Conservation (phyloP, 2,329 filamentous ascomycete species). For the Cladorrhinum sp. region DNA sequence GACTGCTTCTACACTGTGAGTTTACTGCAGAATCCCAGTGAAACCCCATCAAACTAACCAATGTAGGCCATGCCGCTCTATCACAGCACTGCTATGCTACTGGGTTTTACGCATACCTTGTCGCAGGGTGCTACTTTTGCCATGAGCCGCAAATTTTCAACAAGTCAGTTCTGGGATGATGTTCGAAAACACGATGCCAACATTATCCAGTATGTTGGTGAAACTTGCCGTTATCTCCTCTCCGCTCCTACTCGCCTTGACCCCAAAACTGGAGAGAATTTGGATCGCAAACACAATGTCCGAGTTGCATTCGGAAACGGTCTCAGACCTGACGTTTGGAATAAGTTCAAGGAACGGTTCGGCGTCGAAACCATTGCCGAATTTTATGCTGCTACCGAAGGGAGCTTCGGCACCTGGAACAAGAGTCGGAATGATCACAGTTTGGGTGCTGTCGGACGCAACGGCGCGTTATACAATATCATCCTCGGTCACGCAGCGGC, state of each 20-base stretch:
- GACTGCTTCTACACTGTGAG: constrained; percentile 75
- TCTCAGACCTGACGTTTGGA: constrained; percentile 81
- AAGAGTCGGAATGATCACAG: constrained; percentile 68
- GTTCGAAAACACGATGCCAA: constrained; percentile 69
- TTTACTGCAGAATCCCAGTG: constrained; percentile 2
- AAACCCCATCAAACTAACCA: constrained; percentile 20
- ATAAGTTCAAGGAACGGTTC: constrained; percentile 77
- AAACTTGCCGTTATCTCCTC: constrained; percentile 80
- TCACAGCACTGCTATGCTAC: constrained; percentile 72
- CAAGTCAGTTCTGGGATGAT: constrained; percentile 72
- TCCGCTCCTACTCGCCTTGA: constrained; percentile 62
- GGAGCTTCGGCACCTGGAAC: constrained; percentile 68
- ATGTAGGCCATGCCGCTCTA: constrained; percentile 80
- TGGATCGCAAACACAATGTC: constrained; percentile 73
- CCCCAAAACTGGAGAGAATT: constrained; percentile 59
- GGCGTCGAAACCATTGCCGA: constrained; percentile 70
- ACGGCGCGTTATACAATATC: constrained; percentile 58
- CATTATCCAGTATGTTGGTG: constrained; percentile 82
- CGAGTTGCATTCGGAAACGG: constrained; percentile 80
- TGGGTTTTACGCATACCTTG: constrained; percentile 64
- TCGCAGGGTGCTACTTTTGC: constrained; percentile 63
- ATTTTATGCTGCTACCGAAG: constrained; percentile 79
- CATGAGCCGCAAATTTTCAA: constrained; percentile 75
- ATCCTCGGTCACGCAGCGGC: constrained; percentile 51
- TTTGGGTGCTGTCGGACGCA: constrained; percentile 74